Evolutionary conservation across 2,329 filamentous ascomycete genomes (phyloP), one percentile per base, ranked within the genome.

Genomic region (Didymella exigua): DNA sequence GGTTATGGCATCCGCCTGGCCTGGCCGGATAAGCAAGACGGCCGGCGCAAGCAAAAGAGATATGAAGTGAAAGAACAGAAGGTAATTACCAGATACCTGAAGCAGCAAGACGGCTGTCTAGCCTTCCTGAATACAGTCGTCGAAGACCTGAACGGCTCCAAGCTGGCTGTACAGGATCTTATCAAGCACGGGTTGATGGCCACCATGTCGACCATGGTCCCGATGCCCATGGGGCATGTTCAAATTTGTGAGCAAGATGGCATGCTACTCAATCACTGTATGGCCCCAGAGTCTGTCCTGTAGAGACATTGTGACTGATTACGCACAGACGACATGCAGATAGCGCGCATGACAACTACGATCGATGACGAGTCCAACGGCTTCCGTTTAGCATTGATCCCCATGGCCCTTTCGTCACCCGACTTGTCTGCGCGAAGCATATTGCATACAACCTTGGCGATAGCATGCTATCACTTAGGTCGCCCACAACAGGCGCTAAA

Each of bases 11-110:
- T 81, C 33, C 78, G 78, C 34, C 75, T 82, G 4, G 71, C 76
- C 5, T 82, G 79, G 79, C 78, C 79, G 8, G 79, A 81, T 57
- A 76, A 76, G 49, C 70, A 73, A n/a, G 78, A 81, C 56, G 78
- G 79, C 9, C 70, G 79, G 34, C 75, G 78, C 37, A 73, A 73
- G 57, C 67, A 71, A 48, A 70, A 70, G 52, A 63, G 65, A 36
- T 77, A 75, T 36, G 71, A 75, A 53, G 34, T 49, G 18, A 36
- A 26, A 16, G 9, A 45, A 4, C 46, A 41, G 5, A 18, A 30
- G 2, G 10, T 40, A 10, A 10, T 36, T 14, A 4, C 29, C 4
- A 55, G 13, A 11, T 49, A 55, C 7, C 16, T 55, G 5, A 24
- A 34, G 14, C 21, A 30, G 5, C 23, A 41, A 9, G 47, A 52